phyloP scores from a whole-genome alignment of 148 eudicot species.

The Nepenthes mirabilis region DNA sequence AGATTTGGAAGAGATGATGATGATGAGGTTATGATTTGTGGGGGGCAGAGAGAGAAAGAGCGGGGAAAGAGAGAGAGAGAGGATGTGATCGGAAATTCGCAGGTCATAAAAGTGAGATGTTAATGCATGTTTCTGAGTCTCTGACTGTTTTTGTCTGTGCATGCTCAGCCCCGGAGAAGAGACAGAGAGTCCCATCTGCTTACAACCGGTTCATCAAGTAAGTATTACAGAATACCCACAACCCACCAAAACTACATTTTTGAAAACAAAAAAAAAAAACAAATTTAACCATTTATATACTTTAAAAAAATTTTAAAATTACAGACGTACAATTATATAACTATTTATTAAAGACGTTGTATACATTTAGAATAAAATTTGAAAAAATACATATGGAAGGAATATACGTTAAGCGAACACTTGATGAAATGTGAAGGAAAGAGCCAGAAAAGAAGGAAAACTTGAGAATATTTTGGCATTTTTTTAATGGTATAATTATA shows the following conservation, averaged over 20 bases:
- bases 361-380: no score
- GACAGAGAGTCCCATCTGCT: constrained; percentile 99
- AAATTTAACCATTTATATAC: neutral
- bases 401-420: no score
- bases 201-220: constrained; percentile 98
- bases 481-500: no score
- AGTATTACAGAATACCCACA: constrained; percentile 8
- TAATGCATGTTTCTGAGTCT: constrained; percentile 5
- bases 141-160: constrained; percentile 6
- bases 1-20: neutral
- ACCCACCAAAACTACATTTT: neutral
- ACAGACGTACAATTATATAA: no score
- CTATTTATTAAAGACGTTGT: no score
- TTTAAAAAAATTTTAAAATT: constrained; percentile 7
- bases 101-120: neutral
- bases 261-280: neutral
- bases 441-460: no score
- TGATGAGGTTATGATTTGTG: constrained; percentile 39
- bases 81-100: neutral
- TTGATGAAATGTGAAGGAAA: no score
- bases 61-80: constrained; percentile 2
- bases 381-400: no score
- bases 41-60: constrained; percentile 5
- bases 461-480: no score
- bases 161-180: constrained; percentile 86